Evolutionary conservation across 495 filamentous ascomycete species (phyloP).

Genomic region (Penicillium daleae): DNA sequence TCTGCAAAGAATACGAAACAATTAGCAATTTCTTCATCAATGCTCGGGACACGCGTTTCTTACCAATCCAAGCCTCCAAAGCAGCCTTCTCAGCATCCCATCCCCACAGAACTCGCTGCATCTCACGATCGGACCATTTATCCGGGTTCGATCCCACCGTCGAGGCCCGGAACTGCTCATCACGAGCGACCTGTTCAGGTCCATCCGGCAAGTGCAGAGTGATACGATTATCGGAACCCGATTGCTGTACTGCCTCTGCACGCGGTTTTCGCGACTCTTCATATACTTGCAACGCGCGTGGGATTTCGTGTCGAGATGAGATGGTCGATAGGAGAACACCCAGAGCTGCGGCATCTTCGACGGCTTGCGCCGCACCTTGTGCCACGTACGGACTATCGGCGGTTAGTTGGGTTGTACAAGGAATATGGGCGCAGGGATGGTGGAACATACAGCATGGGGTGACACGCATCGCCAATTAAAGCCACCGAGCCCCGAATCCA

Average conservation of each 20-base stretch:
- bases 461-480: conserved; percentile 69
- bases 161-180: conserved; percentile 47
- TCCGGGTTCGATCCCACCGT: conserved; percentile 45
- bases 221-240: conserved; percentile 53
- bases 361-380: conserved; percentile 57
- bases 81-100: conserved; percentile 53
- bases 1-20: background rate
- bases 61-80: conserved; percentile 46
- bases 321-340: conserved; percentile 51
- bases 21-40: conserved; percentile 12
- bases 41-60: conserved; percentile 10
- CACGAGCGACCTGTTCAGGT: conserved; percentile 52
- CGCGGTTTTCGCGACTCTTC: conserved; percentile 53
- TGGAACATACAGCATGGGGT: conserved; percentile 60
- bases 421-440: background rate
- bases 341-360: conserved; percentile 59
- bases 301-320: conserved; percentile 41
- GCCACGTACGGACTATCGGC: conserved; percentile 44
- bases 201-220: conserved; percentile 60
- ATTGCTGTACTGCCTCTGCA: conserved; percentile 54
- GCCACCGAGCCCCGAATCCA: conserved; percentile 63
- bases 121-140: conserved; percentile 54
- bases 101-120: conserved; percentile 50
- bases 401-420: conserved; percentile 9
- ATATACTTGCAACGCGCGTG: conserved; percentile 48